Evolutionary conservation across 768 basidiomycete genomes (phyloP).

Genomic region (Tephrocybe sp.): DNA sequence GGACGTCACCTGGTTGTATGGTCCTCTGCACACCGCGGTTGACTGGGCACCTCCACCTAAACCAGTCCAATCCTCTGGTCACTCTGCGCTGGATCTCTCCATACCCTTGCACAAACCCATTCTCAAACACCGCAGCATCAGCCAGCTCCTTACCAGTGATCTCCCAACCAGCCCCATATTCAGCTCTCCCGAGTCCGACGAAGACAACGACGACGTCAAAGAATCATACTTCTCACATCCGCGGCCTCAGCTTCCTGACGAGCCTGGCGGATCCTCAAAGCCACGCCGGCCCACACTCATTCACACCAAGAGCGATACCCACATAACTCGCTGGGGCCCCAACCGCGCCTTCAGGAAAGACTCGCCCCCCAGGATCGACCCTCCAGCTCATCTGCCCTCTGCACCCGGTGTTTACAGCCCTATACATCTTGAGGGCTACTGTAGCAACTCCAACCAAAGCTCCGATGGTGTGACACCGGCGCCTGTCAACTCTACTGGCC

Average conservation of each 20-base stretch:
- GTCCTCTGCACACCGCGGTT: slow-evolving; percentile 92
- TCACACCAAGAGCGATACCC: slow-evolving; percentile 89
- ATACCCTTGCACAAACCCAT: slow-evolving; percentile 71
- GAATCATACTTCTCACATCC: background rate
- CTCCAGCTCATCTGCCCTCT: slow-evolving; percentile 28
- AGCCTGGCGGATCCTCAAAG: slow-evolving; percentile 8
- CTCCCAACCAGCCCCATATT: slow-evolving; percentile 63
- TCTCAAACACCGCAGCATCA: slow-evolving; percentile 91
- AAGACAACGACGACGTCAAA: slow-evolving; percentile 30
- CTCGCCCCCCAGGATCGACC: slow-evolving; percentile 68
- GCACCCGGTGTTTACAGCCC: slow-evolving; percentile 6
- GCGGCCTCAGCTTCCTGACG: slow-evolving; percentile 8
- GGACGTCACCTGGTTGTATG: slow-evolving; percentile 99
- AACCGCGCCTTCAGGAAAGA: slow-evolving; percentile 55
- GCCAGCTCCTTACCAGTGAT: slow-evolving; percentile 82
- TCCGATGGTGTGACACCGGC: slow-evolving; percentile 13
- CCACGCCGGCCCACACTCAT: slow-evolving; percentile 57
- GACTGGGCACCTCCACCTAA: slow-evolving; percentile 64
- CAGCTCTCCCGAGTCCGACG: slow-evolving; percentile 55
- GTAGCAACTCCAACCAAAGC: slow-evolving; percentile 12
- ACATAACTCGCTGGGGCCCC: slow-evolving; percentile 60
- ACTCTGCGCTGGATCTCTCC: slow-evolving; percentile 50
- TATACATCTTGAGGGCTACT: slow-evolving; percentile 22
- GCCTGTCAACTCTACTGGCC: slow-evolving; percentile 1
- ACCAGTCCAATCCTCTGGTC: slow-evolving; percentile 38